Conservation (phyloP, 768 basidiomycete species). For the Dentipellis fragilis region DNA sequence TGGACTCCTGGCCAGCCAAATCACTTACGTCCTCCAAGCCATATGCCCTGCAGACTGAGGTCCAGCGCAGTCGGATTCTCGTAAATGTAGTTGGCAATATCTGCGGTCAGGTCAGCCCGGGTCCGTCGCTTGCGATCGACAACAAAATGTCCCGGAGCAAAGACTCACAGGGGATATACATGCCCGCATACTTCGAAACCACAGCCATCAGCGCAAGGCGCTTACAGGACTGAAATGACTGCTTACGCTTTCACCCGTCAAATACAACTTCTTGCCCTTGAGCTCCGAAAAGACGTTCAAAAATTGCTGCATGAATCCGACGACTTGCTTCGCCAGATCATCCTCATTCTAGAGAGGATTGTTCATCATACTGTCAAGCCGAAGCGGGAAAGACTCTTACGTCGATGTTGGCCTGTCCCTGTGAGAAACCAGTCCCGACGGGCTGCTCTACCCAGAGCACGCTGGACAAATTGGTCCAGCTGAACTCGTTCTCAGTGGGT, state of each 20-base stretch:
- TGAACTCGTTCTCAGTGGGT: conserved; percentile 10
- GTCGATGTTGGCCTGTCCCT: conserved; percentile 8
- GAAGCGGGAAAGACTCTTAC: not conserved
- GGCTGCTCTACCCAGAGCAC: conserved; percentile 15
- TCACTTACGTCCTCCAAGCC: conserved; percentile 9
- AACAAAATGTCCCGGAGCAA: not conserved
- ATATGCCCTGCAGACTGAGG: conserved; percentile 7
- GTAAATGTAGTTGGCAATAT: conserved; percentile 11
- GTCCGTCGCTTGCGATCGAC: not conserved
- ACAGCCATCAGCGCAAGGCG: not conserved
- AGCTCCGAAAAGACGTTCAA: conserved; percentile 10
- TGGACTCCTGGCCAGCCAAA: not conserved
- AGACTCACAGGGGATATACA: conserved; percentile 10
- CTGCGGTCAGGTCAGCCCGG: not conserved
- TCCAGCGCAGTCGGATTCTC: conserved; percentile 7
- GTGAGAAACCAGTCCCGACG: conserved; percentile 13
- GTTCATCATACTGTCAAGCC: not conserved
- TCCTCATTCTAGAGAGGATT: conserved; percentile 5
- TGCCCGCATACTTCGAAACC: conserved; percentile 5
- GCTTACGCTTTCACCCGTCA: conserved; percentile 13
- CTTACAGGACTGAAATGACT: not conserved
- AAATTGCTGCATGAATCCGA: conserved; percentile 13
- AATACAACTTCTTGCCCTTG: conserved; percentile 10
- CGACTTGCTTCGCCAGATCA: conserved; percentile 7
- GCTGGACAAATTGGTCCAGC: conserved; percentile 14